Evolutionary conservation across 495 filamentous ascomycete genomes (phyloP), one percentile per base, ranked within the genome.

Genomic region (Aspergillus heteromorphus): DNA sequence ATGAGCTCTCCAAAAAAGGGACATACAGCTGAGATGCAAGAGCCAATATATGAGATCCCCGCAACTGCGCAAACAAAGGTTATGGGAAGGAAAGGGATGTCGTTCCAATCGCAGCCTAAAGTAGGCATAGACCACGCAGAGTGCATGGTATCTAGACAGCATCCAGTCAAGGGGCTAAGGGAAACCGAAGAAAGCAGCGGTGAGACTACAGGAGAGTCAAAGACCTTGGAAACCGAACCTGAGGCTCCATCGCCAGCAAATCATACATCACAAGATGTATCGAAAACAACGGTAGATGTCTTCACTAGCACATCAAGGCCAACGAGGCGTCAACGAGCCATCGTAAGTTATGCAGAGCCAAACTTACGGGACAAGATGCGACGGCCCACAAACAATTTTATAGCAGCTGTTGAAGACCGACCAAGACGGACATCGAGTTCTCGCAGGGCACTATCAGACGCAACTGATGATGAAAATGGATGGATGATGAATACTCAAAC

Each of bases 321-420:
- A 9, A 83, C 80, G 40, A 75, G 90, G 21, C 82, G 89, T 55
- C 79, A 83, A 11, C 73, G 84, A 48, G 73, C 80, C 6, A 77
- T 79, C 25, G 79, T 95, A 43, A 93, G 87, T 72, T 95, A 95
- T 65, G 87, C 89, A 19, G 87, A 92, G 66, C 90, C 90, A 8
- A 95, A 87, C 62, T 73, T 95, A 29, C 79, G 87, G 48, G 87
- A 84, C 60, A 95, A 95, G 72, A 95, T 95, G 90, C 80, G 90
- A 48, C 83, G 90, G 47, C 86, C 88, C 18, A 87, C 85, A 14
- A 88, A 87, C 56, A 79, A 87, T 49, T 68, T 92, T 6, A 76
- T 84, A 31, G 87, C 89, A 65, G 88, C 88, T 7, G 88, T 92
- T 40, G 62, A 73, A 6, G 79, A 82, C 50, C 79, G 69, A 29